phyloP scores from a whole-genome alignment of 1,284 basidiomycete genomes.

The Meira nashicola region DNA sequence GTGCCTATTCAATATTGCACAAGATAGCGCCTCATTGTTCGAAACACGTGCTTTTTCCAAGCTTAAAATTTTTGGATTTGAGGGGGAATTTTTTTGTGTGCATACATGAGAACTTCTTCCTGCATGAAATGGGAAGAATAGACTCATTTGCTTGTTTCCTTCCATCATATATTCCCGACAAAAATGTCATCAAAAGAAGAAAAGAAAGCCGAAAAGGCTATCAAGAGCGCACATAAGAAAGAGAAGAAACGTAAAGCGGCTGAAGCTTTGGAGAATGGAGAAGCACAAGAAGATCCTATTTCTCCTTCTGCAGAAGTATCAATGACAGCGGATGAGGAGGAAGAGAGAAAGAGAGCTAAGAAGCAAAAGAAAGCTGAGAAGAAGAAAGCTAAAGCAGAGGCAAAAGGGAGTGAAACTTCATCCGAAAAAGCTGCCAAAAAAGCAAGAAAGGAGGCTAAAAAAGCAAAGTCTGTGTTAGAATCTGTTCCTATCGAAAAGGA shows the following conservation, averaged over 20 bases:
- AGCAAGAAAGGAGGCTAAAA: slow-evolving; percentile 37
- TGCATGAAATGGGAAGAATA: background rate
- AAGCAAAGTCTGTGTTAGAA: slow-evolving; percentile 44
- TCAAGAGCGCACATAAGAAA: slow-evolving; percentile 33
- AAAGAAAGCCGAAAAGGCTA: slow-evolving; percentile 19
- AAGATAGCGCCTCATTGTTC: too few relatives aligned
- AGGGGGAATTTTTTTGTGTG: background rate
- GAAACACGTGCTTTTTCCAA: too few relatives aligned
- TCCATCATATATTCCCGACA: background rate
- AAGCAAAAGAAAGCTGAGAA: slow-evolving; percentile 26
- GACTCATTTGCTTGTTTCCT: background rate
- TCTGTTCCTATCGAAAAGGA: slow-evolving; percentile 18
- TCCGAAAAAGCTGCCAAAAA: slow-evolving; percentile 35
- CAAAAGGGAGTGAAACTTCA: slow-evolving; percentile 29
- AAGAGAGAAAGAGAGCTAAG: slow-evolving; percentile 16
- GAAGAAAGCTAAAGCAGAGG: slow-evolving; percentile 24
- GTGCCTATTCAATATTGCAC: too few relatives aligned
- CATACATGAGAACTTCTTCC: background rate
- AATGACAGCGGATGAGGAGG: background rate
- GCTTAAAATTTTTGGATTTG: background rate
- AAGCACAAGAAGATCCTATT: slow-evolving; percentile 7
- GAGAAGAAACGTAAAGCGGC: slow-evolving; percentile 17
- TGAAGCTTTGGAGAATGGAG: background rate
- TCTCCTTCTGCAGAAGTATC: slow-evolving; percentile 3
- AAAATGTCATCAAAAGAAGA: slow-evolving; percentile 13